A percentile compares a stretch with the other conserved stretches of the same genome.
These are phyloP conservation scores for Gossypium schwendimanii DNA, from an alignment of 441 rosid species.

Conservation along the genomic window DNA sequence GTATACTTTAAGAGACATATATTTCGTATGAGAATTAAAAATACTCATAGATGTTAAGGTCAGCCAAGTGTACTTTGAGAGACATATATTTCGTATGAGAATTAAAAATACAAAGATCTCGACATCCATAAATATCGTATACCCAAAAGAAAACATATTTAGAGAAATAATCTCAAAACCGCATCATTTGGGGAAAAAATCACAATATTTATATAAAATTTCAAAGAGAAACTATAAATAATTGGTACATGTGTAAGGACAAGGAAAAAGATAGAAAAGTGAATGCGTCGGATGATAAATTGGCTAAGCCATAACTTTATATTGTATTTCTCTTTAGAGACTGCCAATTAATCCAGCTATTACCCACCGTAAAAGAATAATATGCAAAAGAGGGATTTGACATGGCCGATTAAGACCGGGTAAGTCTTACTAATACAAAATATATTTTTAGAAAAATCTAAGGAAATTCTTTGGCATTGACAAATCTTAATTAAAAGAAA, in stretches of 20 bases:
- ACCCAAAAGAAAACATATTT: no score
- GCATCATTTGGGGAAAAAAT: no score
- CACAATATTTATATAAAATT: no score
- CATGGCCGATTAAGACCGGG: conserved; percentile 9
- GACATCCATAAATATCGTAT: no score
- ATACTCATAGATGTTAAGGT: no score
- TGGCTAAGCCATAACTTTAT: background rate
- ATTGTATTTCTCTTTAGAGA: background rate
- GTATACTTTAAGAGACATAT: no score
- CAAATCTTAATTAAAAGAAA: conserved; percentile 10
- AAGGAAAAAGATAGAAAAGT: background rate
- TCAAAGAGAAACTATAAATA: no score
- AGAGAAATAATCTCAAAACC: no score
- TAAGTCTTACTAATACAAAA: background rate
- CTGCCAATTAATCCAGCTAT: background rate
- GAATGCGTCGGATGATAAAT: background rate
- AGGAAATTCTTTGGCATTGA: conserved; percentile 14
- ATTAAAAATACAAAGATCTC: no score
- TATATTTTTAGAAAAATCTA: background rate
- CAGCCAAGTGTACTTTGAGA: no score
- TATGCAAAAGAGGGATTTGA: background rate
- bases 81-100: no score
- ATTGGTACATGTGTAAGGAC: background rate
- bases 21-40: no score
- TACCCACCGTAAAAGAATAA: background rate